Conservation (phyloP, 2,329 filamentous ascomycete species). For the Fusarium sp. region DNA sequence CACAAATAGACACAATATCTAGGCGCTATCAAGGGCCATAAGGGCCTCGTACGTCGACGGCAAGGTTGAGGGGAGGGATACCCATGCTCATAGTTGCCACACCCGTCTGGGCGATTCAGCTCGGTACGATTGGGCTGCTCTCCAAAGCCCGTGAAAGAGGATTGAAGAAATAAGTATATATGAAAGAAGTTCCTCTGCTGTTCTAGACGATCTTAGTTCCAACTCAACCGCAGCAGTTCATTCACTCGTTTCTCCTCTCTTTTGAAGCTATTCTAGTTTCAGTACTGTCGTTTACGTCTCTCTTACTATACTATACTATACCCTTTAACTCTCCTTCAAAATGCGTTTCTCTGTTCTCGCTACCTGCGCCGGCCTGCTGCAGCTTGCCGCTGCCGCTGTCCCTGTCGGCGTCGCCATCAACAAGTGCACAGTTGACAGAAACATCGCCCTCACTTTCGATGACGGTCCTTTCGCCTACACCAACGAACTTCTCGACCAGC, state of each 20-base stretch:
- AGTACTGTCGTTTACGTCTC: conserved; percentile 16
- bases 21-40: background rate
- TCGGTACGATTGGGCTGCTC: background rate
- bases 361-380: conserved; percentile 25
- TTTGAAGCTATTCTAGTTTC: conserved; percentile 25
- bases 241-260: conserved; percentile 19
- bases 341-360: conserved; percentile 30
- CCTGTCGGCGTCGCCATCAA: conserved; percentile 25
- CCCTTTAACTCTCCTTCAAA: background rate
- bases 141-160: background rate
- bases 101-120: conserved; percentile 3
- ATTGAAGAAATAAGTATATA: conserved; percentile 20
- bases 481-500: conserved; percentile 31
- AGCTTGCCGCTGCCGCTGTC: conserved; percentile 19
- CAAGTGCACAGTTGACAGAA: conserved; percentile 26
- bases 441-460: conserved; percentile 31
- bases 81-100: conserved; percentile 5
- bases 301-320: background rate
- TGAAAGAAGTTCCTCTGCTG: conserved; percentile 17
- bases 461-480: conserved; percentile 30
- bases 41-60: conserved; percentile 9
- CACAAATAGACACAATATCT: background rate
- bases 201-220: conserved; percentile 6
- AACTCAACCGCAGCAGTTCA: conserved; percentile 13
- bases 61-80: conserved; percentile 13